phyloP scores from a whole-genome alignment of 352 stramenopile genomes.

The Globisporangium paddicum region DNA sequence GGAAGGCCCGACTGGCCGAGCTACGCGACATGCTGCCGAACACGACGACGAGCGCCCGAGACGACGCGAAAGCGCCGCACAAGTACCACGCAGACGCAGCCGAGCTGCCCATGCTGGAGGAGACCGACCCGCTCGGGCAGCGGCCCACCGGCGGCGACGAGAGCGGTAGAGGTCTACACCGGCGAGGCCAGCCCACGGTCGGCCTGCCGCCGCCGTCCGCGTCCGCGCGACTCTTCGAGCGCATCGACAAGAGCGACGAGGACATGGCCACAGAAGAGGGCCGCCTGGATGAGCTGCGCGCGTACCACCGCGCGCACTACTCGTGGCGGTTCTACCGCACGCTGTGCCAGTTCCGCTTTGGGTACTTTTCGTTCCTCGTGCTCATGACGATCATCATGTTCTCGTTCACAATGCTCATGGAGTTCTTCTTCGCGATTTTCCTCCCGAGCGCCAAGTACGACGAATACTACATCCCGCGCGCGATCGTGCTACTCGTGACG shows the following conservation, averaged over 20 bases:
- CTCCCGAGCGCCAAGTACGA: slow-evolving; percentile 71
- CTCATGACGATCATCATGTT: slow-evolving; percentile 90
- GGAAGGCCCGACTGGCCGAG: slow-evolving; percentile 13
- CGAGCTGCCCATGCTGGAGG: slow-evolving; percentile 18
- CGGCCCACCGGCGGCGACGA: not conserved
- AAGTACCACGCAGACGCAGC: slow-evolving; percentile 7
- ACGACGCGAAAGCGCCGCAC: slow-evolving; percentile 1
- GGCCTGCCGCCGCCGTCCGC: slow-evolving; percentile 1
- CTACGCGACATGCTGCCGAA: slow-evolving; percentile 15
- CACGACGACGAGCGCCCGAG: not conserved
- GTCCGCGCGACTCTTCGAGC: slow-evolving; percentile 14
- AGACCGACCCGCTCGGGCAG: slow-evolving; percentile 5
- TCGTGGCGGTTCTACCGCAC: slow-evolving; percentile 72
- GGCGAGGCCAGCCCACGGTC: not conserved
- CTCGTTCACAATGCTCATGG: slow-evolving; percentile 86
- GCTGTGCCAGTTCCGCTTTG: slow-evolving; percentile 78
- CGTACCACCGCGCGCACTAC: slow-evolving; percentile 33
- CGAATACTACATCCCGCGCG: slow-evolving; percentile 63
- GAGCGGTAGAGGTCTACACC: not conserved
- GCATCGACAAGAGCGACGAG: slow-evolving; percentile 27
- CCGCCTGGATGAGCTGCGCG: slow-evolving; percentile 48
- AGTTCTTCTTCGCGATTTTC: slow-evolving; percentile 90
- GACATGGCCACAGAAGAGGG: slow-evolving; percentile 45
- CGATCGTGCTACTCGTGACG: slow-evolving; percentile 57
- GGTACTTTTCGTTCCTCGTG: slow-evolving; percentile 86